Evolutionary conservation across 2,329 filamentous ascomycete genomes (phyloP), one percentile per base, ranked within the genome.

Genomic region (Aspergillus caelatus): DNA sequence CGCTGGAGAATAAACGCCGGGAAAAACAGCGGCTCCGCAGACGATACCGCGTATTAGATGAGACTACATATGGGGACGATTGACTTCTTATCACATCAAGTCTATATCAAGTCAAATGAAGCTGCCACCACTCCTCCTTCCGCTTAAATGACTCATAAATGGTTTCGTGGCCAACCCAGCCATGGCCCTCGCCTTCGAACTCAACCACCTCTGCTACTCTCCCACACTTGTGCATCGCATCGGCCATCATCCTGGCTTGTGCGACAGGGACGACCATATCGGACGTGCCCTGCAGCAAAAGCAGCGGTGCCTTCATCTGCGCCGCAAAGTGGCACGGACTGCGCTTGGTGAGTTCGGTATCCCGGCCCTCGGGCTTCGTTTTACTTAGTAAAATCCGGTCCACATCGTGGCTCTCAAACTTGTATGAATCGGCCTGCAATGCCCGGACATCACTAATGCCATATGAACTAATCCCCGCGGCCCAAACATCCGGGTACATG

Each of bases 251-350:
- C 36, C 80, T 75, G 3, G 84, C 84, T 70, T 90, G 87, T 19
- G 81, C 78, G n/a, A 85, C 71, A 0, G 86, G 87, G 19, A 89
- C 87, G 1, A 89, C 81, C 46, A 81, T 82, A 67, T 89, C 88
- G 4, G 75, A 75, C 2, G 79, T 79, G 0, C 87, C 87, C 26
- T 88, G 84, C 6, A 89, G 67, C n/a, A 90, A 73, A 41, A 88
- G 72, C 26, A 89, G 69, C 0, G 85, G 84, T 2, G 81, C 75
- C 45, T 74, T 75, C 60, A 86, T 85, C 58, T 78, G 77, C n/a
- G 80, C 75, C 0, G 81, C 83, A 58, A 83, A 79, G 53, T 78
- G 80, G 16, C 84, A 71, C 0, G 85, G 83, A 61, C 84, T 86
- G 14, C 85, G 75, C 50, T 83, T 81, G 4, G 71, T 72, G 48